A percentile compares a stretch with the other conserved stretches of the same genome.
phyloP scores from a whole-genome alignment of 768 basidiomycete species.

The Rhizopogon vesiculosus region DNA sequence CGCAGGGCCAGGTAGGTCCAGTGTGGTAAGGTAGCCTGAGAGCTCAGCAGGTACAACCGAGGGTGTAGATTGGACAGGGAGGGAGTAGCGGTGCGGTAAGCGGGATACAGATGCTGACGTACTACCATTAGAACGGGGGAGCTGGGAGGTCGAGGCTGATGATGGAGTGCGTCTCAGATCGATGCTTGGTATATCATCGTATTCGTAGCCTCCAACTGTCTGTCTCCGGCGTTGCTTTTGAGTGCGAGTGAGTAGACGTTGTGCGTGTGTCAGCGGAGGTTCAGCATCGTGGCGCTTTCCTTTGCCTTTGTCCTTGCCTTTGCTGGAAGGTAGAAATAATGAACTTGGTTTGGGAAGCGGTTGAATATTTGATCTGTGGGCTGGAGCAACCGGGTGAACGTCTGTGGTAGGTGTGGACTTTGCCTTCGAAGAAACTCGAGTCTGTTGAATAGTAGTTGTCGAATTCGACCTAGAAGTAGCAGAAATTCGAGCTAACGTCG shows the following conservation, averaged over 20 bases:
- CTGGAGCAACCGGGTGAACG: background rate
- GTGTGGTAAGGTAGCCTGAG: constrained; percentile 1
- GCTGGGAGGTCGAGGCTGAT: constrained; percentile 1
- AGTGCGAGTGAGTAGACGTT: background rate
- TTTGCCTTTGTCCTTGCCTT: background rate
- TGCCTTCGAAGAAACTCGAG: background rate
- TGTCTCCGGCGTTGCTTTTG: constrained; percentile 5
- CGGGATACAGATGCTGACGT: background rate
- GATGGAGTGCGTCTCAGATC: constrained; percentile 18
- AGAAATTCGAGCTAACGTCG: background rate
- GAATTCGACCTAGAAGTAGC: background rate
- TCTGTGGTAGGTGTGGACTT: background rate
- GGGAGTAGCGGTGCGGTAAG: constrained; percentile 13
- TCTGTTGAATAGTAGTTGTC: background rate
- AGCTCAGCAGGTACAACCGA: constrained; percentile 1
- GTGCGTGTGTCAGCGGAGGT: background rate
- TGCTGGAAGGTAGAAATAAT: background rate
- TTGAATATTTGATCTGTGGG: background rate
- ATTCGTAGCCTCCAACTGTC: constrained; percentile 4
- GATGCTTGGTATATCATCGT: constrained; percentile 13
- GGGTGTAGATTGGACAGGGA: constrained; percentile 8
- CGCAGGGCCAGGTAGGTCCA: background rate
- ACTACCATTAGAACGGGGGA: background rate
- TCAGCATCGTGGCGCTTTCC: background rate
- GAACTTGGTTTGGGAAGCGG: background rate